These are phyloP conservation scores for Talaromyces proteolyticus DNA, from an alignment of 495 filamentous ascomycete genomes.

Conservation along the genomic window DNA sequence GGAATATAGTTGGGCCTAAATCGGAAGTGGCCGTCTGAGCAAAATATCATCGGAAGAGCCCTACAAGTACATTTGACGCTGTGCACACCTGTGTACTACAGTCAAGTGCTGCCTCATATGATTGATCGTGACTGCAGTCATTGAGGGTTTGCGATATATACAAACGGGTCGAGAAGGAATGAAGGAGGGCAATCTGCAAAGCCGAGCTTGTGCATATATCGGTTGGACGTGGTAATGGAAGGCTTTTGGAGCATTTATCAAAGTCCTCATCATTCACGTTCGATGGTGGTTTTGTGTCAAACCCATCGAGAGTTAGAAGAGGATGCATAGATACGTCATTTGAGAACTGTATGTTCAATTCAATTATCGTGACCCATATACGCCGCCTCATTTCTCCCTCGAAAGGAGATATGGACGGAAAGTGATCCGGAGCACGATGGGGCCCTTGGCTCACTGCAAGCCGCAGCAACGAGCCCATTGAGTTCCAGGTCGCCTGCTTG, in stretches of 20 bases:
- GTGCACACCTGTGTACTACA: constrained; percentile 25
- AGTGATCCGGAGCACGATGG: constrained; percentile 46
- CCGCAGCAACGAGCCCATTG: constrained; percentile 39
- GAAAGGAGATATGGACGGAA: constrained; percentile 35
- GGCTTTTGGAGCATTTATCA: constrained; percentile 18
- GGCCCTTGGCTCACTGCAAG: constrained; percentile 45
- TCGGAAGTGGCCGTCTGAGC: background rate
- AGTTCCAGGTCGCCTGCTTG: constrained; percentile 37
- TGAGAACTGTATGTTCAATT: constrained; percentile 44
- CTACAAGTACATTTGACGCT: constrained; percentile 16
- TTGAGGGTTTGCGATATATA: constrained; percentile 34
- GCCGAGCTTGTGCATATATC: constrained; percentile 38
- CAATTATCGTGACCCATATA: constrained; percentile 53
- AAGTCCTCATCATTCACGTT: constrained; percentile 51
- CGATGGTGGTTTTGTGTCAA: constrained; percentile 42
- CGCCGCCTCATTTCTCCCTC: constrained; percentile 46
- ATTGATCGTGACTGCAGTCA: constrained; percentile 26
- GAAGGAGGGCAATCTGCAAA: constrained; percentile 36
- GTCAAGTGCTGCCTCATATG: constrained; percentile 35
- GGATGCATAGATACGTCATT: constrained; percentile 44
- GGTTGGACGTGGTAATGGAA: constrained; percentile 19
- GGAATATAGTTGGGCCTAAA: constrained; percentile 20
- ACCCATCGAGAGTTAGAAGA: constrained; percentile 41
- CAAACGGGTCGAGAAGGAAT: constrained; percentile 34
- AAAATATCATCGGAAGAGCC: constrained; percentile 6